Conservation (phyloP, 2,329 filamentous ascomycete species). For the Penicillium olsonii region DNA sequence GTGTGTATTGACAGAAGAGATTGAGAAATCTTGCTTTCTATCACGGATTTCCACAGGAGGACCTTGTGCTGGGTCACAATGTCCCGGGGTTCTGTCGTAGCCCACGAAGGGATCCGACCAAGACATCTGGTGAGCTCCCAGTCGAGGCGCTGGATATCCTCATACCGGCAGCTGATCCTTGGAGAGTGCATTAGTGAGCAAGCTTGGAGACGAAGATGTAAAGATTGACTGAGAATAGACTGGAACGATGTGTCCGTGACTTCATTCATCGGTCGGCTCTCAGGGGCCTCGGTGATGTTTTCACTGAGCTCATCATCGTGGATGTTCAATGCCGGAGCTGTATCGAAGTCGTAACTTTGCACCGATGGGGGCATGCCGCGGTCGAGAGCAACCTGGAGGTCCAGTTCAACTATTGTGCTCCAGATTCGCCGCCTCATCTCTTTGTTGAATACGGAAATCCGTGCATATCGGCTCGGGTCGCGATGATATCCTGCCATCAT, state of each 20-base stretch:
- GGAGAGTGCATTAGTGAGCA: conserved; percentile 41
- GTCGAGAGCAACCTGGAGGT: conserved; percentile 58
- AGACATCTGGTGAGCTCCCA: conserved; percentile 39
- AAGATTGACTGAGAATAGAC: conserved; percentile 30
- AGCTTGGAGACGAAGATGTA: conserved; percentile 34
- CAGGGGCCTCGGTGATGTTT: conserved; percentile 31
- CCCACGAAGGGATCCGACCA: conserved; percentile 38
- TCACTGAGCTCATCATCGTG: conserved; percentile 52
- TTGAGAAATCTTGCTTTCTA: conserved; percentile 39
- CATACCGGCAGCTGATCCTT: conserved; percentile 39
- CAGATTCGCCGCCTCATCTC: conserved; percentile 58
- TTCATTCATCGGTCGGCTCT: conserved; percentile 31
- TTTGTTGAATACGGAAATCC: conserved; percentile 41
- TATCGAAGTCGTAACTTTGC: conserved; percentile 50
- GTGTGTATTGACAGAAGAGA: conserved; percentile 43
- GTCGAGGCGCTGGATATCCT: conserved; percentile 44
- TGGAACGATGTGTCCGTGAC: conserved; percentile 43
- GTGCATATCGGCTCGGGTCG: conserved; percentile 35
- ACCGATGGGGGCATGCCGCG: conserved; percentile 55
- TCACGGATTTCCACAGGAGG: conserved; percentile 33
- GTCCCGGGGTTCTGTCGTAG: conserved; percentile 18
- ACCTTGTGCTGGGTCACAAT: conserved; percentile 28
- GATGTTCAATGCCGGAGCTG: conserved; percentile 51
- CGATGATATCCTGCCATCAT: conserved; percentile 57
- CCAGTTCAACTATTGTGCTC: conserved; percentile 59